Conservation (phyloP, 2,329 filamentous ascomycete species). For the Ascochyta viciae-villosae region DNA sequence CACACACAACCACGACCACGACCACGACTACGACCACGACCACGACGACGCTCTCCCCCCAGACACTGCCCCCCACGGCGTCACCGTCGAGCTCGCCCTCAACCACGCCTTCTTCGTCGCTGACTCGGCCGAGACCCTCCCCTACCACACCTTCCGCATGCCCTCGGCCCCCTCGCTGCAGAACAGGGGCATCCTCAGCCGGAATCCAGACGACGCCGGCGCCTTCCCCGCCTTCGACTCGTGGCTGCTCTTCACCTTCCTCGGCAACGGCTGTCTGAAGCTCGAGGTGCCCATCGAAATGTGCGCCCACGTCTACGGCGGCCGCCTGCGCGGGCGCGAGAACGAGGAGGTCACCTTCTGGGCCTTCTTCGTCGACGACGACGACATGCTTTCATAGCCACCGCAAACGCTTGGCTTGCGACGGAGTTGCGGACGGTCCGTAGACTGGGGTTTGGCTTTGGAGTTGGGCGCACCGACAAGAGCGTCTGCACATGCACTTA, state of each 20-base stretch:
- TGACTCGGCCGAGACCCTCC: constrained; percentile 44
- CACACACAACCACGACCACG: not conserved
- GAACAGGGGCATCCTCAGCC: constrained; percentile 44
- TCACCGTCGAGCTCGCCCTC: constrained; percentile 43
- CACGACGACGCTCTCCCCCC: not conserved
- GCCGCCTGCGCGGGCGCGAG: constrained; percentile 38
- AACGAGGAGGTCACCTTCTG: constrained; percentile 47
- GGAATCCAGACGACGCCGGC: constrained; percentile 39
- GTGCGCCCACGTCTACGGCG: constrained; percentile 46
- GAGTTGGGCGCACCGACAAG: constrained; percentile 38
- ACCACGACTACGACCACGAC: not conserved
- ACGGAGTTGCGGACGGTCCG: constrained; percentile 29
- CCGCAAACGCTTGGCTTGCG: constrained; percentile 21
- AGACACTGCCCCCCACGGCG: constrained; percentile 8
- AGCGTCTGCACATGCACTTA: constrained; percentile 30
- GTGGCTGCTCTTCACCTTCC: constrained; percentile 48
- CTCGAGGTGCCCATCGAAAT: constrained; percentile 47
- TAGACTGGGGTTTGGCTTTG: constrained; percentile 39
- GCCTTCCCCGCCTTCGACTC: constrained; percentile 45
- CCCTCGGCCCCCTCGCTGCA: constrained; percentile 40
- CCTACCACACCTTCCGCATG: constrained; percentile 45
- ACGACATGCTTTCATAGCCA: constrained; percentile 24
- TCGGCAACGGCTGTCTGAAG: constrained; percentile 45
- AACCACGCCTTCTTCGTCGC: constrained; percentile 44
- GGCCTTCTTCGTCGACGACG: constrained; percentile 46